phyloP scores from a whole-genome alignment of 768 basidiomycete species.

The Suillus bovinus region DNA sequence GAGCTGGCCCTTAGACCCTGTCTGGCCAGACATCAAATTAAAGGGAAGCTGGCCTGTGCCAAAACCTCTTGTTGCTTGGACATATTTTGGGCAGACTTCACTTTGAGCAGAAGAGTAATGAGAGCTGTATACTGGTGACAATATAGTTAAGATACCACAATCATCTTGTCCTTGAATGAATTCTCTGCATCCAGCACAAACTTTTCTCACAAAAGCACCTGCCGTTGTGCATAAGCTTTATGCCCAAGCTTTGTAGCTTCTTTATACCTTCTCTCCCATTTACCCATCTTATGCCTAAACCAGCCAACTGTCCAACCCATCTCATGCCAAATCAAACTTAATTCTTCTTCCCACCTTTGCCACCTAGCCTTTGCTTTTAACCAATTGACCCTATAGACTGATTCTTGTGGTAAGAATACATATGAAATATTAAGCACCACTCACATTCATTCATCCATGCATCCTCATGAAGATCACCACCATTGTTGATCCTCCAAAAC shows the following conservation, averaged over 20 bases:
- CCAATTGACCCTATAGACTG: conserved; percentile 10
- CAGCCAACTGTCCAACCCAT: conserved; percentile 21
- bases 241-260: not conserved
- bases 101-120: too few relatives aligned
- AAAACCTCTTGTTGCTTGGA: too few relatives aligned
- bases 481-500: too few relatives aligned
- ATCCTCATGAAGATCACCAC: too few relatives aligned
- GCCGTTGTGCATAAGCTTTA: not conserved
- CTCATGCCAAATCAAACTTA: conserved; percentile 18
- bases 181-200: not conserved
- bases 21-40: too few relatives aligned
- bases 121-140: too few relatives aligned
- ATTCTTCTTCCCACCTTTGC: conserved; percentile 24
- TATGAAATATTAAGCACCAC: too few relatives aligned
- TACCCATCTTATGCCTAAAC: conserved; percentile 6
- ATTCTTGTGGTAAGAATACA: not conserved
- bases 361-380: conserved; percentile 22
- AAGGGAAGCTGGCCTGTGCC: too few relatives aligned
- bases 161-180: not conserved
- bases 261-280: not conserved
- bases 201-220: not conserved
- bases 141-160: not conserved
- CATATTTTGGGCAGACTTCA: too few relatives aligned
- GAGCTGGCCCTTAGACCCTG: too few relatives aligned
- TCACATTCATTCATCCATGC: too few relatives aligned